Evolutionary conservation across 345 rosid genomes (phyloP), one percentile per base, ranked within the genome.

Genomic region (Arabidopsis thaliana): DNA sequence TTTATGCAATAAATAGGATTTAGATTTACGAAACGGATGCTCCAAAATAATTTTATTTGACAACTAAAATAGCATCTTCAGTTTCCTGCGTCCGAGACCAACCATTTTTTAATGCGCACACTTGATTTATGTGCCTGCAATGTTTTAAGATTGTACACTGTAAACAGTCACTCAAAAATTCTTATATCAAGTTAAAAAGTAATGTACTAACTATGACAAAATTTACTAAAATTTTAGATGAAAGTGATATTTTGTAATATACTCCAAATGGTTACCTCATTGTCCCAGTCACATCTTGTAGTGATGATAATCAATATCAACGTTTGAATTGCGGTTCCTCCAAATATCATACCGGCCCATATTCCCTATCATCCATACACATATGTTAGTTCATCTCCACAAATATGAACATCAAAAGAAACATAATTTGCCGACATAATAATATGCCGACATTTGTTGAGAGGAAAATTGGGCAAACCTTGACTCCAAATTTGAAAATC

Each of bases 281-380:
- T 74, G 1, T 84, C 79, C 94, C 94, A 90, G 57, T 88, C 76
- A 34, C 83, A 75, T 66, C 72, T 66, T 2, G 69, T 49, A 1
- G 85, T 83, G 44, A 86, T 74, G 40, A 83, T 38, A 49, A 74
- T 82, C 77, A 93, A 67, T 1, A 88, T 73, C 41, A 84, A 37
- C 0, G 96, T 90, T 59, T 88, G 93, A 22, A 85, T 42, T 0
- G 51, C 66, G 30, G 94, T 87, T 12, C 91, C 94, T 8, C 91
- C 91, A 20, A 87, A 71, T 53, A 89, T 87, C 96, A 93, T 87
- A 32, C 94, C 90, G 9, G 85, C 88, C 94, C 93, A 92, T 1
- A 90, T 82, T 0, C 90, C 96, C 92, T 90, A 42, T 2, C 7
- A 52, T 5, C 16, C 33, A 24, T 25, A 48, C 23, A 48, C 7